These are phyloP conservation scores for Eucalyptus erythrocorys DNA, from an alignment of 345 rosid species.

Conservation along the genomic window DNA sequence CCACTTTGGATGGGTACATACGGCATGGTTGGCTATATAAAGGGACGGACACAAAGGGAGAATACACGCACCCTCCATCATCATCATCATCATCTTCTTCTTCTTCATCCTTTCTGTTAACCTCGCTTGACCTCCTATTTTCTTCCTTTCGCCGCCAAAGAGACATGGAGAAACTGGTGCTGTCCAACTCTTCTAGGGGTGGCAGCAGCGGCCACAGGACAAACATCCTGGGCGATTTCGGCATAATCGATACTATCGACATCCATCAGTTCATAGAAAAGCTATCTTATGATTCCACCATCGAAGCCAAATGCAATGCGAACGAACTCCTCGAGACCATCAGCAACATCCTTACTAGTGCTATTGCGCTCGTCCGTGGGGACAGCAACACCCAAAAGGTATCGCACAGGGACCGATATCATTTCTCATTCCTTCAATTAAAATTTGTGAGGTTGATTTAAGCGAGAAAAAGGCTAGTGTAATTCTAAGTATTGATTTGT, in stretches of 20 bases:
- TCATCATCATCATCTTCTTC: background rate
- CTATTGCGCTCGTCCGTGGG: background rate
- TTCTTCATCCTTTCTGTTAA: too few species aligned
- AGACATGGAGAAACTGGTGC: background rate
- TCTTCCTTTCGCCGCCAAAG: background rate
- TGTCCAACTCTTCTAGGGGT: background rate
- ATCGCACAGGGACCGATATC: background rate
- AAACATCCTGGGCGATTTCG: background rate
- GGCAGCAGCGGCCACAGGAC: background rate
- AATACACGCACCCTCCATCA: background rate
- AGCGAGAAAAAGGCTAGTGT: too few species aligned
- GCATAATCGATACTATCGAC: background rate
- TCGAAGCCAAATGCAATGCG: background rate
- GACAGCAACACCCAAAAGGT: background rate
- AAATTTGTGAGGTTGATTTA: too few species aligned
- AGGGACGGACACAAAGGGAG: background rate
- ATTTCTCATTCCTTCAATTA: too few species aligned
- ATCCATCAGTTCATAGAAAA: background rate
- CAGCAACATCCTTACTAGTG: background rate
- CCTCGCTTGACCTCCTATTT: background rate
- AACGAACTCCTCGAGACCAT: background rate
- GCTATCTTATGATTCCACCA: background rate
- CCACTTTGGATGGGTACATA: background rate
- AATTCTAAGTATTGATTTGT: background rate
- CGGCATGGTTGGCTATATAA: background rate